These are phyloP conservation scores for Yamadazyma friedrichii DNA, from an alignment of 1,139 yeast species.

Conservation along the genomic window DNA sequence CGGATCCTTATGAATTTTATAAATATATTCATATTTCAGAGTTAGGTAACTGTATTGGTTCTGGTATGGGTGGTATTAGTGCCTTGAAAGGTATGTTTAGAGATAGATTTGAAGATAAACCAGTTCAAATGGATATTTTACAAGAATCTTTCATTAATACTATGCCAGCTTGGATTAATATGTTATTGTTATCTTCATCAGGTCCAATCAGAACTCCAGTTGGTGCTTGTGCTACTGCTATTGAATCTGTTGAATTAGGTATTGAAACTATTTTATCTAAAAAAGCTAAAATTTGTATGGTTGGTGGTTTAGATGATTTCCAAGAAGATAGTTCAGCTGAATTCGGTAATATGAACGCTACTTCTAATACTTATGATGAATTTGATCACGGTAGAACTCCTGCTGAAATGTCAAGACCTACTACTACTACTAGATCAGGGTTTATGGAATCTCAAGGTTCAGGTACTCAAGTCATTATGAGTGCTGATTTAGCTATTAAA, in stretches of 20 bases:
- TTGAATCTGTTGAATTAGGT: conserved; percentile 96
- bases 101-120: conserved; percentile 87
- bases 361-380: conserved; percentile 85
- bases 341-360: conserved; percentile 98
- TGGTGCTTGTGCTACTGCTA: conserved; percentile 99
- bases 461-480: conserved; percentile 96
- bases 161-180: conserved; percentile 99
- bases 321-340: conserved; percentile 98
- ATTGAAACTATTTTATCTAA: conserved; percentile 89
- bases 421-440: conserved; percentile 94
- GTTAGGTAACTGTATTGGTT: conserved; percentile 98
- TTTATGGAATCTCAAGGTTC: conserved; percentile 99
- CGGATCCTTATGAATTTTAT: conserved; percentile 98
- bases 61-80: conserved; percentile 99
- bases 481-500: conserved; percentile 86
- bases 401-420: conserved; percentile 97
- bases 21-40: conserved; percentile 97
- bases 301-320: conserved; percentile 99
- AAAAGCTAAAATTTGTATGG: conserved; percentile 92
- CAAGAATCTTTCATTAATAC: conserved; percentile 99
- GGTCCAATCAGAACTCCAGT: conserved; percentile 99
- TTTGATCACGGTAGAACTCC: conserved; percentile 97
- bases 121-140: conserved; percentile 93
- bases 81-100: conserved; percentile 98
- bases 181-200: conserved; percentile 94